Percentiles rank a stretch among this genome's conserved stretches.
Conservation (phyloP, 305 asterid species). For the Fraxinus baroniana region DNA sequence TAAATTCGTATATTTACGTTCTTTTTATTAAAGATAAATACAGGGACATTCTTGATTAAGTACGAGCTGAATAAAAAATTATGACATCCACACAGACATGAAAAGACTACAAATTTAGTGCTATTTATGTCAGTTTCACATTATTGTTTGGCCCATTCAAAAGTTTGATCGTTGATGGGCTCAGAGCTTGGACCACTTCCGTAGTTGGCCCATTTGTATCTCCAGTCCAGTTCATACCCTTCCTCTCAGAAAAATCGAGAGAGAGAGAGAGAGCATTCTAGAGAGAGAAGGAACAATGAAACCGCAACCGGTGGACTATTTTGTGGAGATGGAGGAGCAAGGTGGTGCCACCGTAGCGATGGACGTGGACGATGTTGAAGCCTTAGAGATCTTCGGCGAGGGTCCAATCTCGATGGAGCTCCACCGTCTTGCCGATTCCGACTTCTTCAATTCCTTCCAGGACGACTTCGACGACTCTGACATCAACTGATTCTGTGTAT, state of each 20-base stretch:
- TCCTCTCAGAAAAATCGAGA: background rate
- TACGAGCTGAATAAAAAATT: too few relatives aligned
- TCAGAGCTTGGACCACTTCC: background rate
- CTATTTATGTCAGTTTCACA: background rate
- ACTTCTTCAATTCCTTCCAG: slow-evolving; percentile 31
- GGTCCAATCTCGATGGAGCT: slow-evolving; percentile 26
- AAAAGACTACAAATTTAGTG: background rate
- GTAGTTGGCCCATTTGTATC: background rate
- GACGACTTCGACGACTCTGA: slow-evolving; percentile 30
- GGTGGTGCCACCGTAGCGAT: slow-evolving; percentile 37
- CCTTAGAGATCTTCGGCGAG: slow-evolving; percentile 39
- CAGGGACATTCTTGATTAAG: too few relatives aligned
- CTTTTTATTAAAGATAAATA: too few relatives aligned
- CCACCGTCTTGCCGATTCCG: slow-evolving; percentile 26
- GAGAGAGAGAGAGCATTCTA: background rate
- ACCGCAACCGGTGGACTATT: slow-evolving; percentile 35
- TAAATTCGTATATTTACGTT: too few relatives aligned
- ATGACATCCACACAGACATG: too few relatives aligned
- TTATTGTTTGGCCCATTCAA: background rate
- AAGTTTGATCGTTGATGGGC: background rate
- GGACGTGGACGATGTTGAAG: slow-evolving; percentile 51
- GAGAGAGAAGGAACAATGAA: slow-evolving; percentile 27
- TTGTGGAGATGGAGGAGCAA: slow-evolving; percentile 39
- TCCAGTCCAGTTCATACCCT: background rate
- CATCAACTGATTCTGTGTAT: background rate